Conservation (phyloP, 805 yeast genomes). For the Hanseniaspora hatyaiensis region DNA sequence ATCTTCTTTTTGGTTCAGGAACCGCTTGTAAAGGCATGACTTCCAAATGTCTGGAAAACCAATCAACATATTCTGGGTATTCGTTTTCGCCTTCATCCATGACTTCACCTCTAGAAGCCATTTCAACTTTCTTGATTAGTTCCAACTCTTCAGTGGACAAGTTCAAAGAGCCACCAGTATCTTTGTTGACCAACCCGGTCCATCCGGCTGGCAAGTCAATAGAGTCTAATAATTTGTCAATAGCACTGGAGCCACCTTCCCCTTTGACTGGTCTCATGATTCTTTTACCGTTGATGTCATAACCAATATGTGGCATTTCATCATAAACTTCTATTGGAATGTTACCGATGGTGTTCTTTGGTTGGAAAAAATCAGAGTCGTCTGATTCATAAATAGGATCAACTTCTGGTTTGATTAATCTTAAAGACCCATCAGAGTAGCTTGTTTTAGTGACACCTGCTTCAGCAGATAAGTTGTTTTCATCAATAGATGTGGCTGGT, state of each 20-base stretch:
- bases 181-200: slow-evolving; percentile 89
- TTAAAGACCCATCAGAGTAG: slow-evolving; percentile 68
- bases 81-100: slow-evolving; percentile 75
- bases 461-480: slow-evolving; percentile 35
- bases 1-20: slow-evolving; percentile 96
- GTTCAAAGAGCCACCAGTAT: slow-evolving; percentile 76
- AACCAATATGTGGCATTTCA: slow-evolving; percentile 94
- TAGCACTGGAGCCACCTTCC: slow-evolving; percentile 42
- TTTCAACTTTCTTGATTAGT: slow-evolving; percentile 70
- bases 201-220: slow-evolving; percentile 96
- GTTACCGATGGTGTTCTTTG: slow-evolving; percentile 79
- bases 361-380: slow-evolving; percentile 72
- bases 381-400: slow-evolving; percentile 92
- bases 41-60: slow-evolving; percentile 82
- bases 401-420: slow-evolving; percentile 76
- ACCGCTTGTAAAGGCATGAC: slow-evolving; percentile 83
- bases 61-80: slow-evolving; percentile 86
- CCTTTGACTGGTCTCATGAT: slow-evolving; percentile 99
- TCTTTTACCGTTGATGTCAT: slow-evolving; percentile 92
- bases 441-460: slow-evolving; percentile 35
- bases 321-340: slow-evolving; percentile 89
- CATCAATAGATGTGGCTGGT: slow-evolving; percentile 9
- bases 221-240: slow-evolving; percentile 76
- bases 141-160: slow-evolving; percentile 80
- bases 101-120: slow-evolving; percentile 46